Base-by-base conservation (phyloP, 1,284 basidiomycete species). In the Fomitopsis betulina region DNA sequence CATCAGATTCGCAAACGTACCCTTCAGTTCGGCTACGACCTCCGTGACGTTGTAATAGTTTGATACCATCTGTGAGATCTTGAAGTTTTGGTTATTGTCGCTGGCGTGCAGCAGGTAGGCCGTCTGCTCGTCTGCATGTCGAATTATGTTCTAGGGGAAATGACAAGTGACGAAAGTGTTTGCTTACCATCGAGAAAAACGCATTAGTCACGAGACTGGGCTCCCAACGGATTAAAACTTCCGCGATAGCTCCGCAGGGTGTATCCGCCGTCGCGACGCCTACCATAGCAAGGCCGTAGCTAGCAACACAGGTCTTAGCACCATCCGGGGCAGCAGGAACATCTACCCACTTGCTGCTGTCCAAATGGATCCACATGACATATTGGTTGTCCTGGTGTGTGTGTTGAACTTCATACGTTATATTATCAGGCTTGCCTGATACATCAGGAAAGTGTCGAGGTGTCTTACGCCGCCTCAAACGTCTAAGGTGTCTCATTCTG, bases 331-430 rank as follows among this genome's bases (percentile, higher is more conserved):
- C 15, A 30, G 5, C 19, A 3, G n/a, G 3, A 19, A 37, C 21
- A 6, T n/a, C 3, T 49, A 74, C 78, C 57, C 63, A 85, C 83
- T 84, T 79, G 59, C 81, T 82, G 35, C 74, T 75, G 66, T 87
- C 84, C 17, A 82, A 84, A 67, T 87, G 84, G 74, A 87, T 86
- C 84, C 84, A 87, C 84, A 87, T 85, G 27, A 86, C 85, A 66
- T 85, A 85, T 75, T 85, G 80, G 8, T 72, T 72, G 62, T 81
- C 85, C 83, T 86, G 59, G 19, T n/a, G n/a, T n/a, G n/a, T n/a
- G n/a, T n/a, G n/a, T n/a, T n/a, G n/a, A n/a, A n/a, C n/a, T n/a
- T n/a, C n/a, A n/a, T n/a, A n/a, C n/a, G n/a, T n/a, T n/a, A n/a
- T n/a, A n/a, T n/a, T n/a, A n/a, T n/a, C n/a, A n/a, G n/a, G n/a